phyloP scores from a whole-genome alignment of 2,329 filamentous ascomycete species.

The Curvularia spicifera region DNA sequence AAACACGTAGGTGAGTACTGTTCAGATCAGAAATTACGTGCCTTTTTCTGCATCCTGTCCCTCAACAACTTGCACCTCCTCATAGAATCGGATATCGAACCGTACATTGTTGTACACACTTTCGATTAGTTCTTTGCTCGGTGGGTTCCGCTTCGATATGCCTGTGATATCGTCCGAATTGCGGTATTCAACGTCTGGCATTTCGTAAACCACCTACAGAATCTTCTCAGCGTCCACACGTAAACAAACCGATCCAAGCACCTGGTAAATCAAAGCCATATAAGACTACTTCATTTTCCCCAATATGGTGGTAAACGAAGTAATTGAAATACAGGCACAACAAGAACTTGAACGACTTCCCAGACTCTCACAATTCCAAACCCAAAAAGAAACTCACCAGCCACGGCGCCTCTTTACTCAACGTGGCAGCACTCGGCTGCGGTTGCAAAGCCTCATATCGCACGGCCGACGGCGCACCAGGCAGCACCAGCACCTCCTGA shows the following conservation, averaged over 20 bases:
- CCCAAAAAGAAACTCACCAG: constrained; percentile 8
- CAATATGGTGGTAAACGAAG: background rate
- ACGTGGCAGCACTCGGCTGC: constrained; percentile 9
- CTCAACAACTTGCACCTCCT: constrained; percentile 12
- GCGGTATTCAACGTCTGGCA: constrained; percentile 33
- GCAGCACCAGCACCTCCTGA: constrained; percentile 30
- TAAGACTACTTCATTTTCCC: background rate
- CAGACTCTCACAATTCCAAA: background rate
- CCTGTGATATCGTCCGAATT: constrained; percentile 29
- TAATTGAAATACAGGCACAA: background rate
- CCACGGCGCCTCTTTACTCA: constrained; percentile 27
- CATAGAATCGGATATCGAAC: constrained; percentile 41
- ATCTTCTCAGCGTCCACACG: background rate
- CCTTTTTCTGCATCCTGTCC: background rate
- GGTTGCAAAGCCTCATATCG: constrained; percentile 32
- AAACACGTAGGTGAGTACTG: background rate
- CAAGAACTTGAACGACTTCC: background rate
- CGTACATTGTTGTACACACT: constrained; percentile 32
- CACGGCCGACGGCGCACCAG: constrained; percentile 32
- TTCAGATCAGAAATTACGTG: background rate
- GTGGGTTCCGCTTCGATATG: constrained; percentile 32
- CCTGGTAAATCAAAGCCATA: background rate
- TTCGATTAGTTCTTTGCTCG: constrained; percentile 26
- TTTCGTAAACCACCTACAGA: constrained; percentile 33
- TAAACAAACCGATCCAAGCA: background rate